phyloP scores from a whole-genome alignment of 2,329 filamentous ascomycete species.

The Xylariales sp. region DNA sequence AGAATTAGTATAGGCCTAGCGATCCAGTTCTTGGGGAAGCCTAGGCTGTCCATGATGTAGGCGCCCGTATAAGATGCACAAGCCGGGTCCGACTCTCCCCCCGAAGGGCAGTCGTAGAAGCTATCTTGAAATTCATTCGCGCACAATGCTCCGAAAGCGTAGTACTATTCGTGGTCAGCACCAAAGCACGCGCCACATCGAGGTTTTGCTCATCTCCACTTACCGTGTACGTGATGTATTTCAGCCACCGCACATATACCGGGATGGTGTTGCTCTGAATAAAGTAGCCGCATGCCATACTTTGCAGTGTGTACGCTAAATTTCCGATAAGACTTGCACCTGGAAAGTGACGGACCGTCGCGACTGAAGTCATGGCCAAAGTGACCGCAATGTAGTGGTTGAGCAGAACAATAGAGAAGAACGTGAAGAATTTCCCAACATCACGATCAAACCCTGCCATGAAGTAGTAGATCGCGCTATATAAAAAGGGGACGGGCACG shows the following conservation, averaged over 20 bases:
- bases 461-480: slow-evolving; percentile 70
- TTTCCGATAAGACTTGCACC: slow-evolving; percentile 70
- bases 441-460: slow-evolving; percentile 69
- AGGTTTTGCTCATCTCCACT: too few relatives aligned
- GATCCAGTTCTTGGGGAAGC: slow-evolving; percentile 65
- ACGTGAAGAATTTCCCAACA: slow-evolving; percentile 63
- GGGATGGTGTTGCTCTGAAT: slow-evolving; percentile 70
- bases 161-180: slow-evolving; percentile 56
- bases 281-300: slow-evolving; percentile 72
- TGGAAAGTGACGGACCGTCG: slow-evolving; percentile 62
- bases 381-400: slow-evolving; percentile 72
- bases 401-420: slow-evolving; percentile 63
- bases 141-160: slow-evolving; percentile 65
- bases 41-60: slow-evolving; percentile 66
- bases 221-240: slow-evolving; percentile 60
- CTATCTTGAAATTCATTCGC: slow-evolving; percentile 69
- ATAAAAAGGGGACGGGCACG: slow-evolving; percentile 66
- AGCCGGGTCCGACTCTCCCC: slow-evolving; percentile 57
- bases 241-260: slow-evolving; percentile 74
- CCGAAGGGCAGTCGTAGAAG: slow-evolving; percentile 69
- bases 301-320: slow-evolving; percentile 67
- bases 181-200: too few relatives aligned
- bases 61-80: slow-evolving; percentile 66
- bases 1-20: slow-evolving; percentile 61
- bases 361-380: slow-evolving; percentile 65